Evolutionary conservation across 306 rosid genomes (phyloP).

Genomic region (Cyamopsis tetragonoloba): DNA sequence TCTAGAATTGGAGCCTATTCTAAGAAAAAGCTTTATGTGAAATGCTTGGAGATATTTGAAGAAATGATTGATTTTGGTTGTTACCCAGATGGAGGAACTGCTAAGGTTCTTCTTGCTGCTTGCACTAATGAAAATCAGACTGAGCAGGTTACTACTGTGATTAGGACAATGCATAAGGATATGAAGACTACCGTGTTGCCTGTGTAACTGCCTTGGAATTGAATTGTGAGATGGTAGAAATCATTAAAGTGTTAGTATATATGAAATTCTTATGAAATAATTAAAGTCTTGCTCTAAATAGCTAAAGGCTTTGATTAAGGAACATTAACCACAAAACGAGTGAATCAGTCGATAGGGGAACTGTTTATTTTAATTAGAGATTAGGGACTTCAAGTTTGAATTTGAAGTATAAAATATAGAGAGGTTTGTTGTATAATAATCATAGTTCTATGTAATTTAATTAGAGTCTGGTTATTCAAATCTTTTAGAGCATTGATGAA

Average conservation of each 20-base stretch:
- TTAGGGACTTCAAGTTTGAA: no score
- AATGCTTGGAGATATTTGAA: constrained; percentile 82
- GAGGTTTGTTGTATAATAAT: no score
- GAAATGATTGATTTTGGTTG: constrained; percentile 91
- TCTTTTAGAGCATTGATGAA: no score
- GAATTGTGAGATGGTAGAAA: neutral
- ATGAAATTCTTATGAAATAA: no score
- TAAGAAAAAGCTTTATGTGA: constrained; percentile 68
- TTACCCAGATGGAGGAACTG: constrained; percentile 90
- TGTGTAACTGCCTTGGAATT: constrained; percentile 40
- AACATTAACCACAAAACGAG: no score
- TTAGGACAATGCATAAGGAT: constrained; percentile 80
- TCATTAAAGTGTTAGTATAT: neutral
- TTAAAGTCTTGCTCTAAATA: no score
- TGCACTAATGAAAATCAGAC: constrained; percentile 74
- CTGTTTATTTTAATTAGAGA: no score
- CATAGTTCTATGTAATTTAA: no score
- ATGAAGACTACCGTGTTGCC: constrained; percentile 48
- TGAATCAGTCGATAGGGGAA: no score
- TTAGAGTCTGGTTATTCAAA: no score
- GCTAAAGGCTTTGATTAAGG: no score
- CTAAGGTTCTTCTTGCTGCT: constrained; percentile 75
- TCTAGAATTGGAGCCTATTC: constrained; percentile 87
- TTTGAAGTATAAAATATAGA: no score
- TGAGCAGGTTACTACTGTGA: constrained; percentile 76